Evolutionary conservation across 768 basidiomycete genomes (phyloP).

Genomic region (Pleurotus sapidus): DNA sequence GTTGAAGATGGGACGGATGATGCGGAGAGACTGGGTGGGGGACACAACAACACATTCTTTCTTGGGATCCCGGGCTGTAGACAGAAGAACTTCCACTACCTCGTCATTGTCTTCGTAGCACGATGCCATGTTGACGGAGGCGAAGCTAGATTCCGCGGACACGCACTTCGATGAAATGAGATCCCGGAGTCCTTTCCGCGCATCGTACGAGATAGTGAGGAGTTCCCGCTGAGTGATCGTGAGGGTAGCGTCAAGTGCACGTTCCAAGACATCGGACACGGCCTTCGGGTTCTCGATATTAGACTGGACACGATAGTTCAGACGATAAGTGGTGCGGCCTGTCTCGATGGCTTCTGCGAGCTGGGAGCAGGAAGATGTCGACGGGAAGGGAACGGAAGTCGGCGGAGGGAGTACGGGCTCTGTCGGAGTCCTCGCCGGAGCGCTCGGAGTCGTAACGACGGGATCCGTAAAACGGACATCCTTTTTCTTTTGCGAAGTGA

Average conservation of each 20-base stretch:
- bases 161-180: constrained; percentile 12
- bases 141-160: background rate
- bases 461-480: background rate
- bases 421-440: background rate
- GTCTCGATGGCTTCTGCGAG: constrained; percentile 9
- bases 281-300: constrained; percentile 17
- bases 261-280: constrained; percentile 10
- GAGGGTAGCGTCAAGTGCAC: constrained; percentile 13
- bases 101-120: background rate
- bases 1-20: constrained; percentile 16
- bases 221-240: constrained; percentile 18
- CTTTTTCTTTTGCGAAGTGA: constrained; percentile 5
- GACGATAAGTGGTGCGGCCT: constrained; percentile 8
- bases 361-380: background rate
- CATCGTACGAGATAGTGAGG: constrained; percentile 16
- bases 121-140: background rate
- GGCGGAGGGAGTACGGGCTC: background rate
- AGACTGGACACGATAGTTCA: constrained; percentile 14
- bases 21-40: constrained; percentile 9
- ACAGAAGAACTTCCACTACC: background rate
- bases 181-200: constrained; percentile 14
- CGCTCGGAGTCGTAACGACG: constrained; percentile 12
- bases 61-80: background rate
- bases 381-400: background rate
- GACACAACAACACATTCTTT: constrained; percentile 7